Evolutionary conservation across 345 rosid genomes (phyloP), one percentile per base, ranked within the genome.

Genomic region (Linum lewisii): DNA sequence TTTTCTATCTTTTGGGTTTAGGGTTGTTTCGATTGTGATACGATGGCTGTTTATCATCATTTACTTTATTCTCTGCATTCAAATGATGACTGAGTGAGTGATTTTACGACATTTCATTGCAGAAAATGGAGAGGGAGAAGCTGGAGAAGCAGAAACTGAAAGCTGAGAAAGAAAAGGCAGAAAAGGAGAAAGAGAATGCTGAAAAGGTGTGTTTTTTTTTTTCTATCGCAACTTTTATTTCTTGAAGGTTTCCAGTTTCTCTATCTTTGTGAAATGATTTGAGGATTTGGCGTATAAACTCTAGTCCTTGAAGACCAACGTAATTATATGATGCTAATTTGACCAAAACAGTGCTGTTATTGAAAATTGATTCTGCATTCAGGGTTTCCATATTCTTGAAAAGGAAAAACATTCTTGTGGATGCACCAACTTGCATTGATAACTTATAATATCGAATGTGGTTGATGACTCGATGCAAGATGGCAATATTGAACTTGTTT

Each of bases 81-180:
- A 52, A 24, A 54, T 69, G 59, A 23, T 13, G 18, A 26, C 25
- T 13, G 18, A 26, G 25, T n/a, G 44, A 69, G 62, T 23, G 32
- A 14, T 51, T 54, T 61, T 5, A 22, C 18, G 18, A 11, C 18
- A 10, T 7, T 11, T 16, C 18, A 16, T 42, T 70, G 71, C 36
- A 90, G 97, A 90, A 84, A 87, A 81, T 80, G 97, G 95, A 84
- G 92, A 80, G 70, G 77, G 92, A 90, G 78, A 78, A 60, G 78
- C 8, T 63, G 61, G 93, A 87, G 79, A 87, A 68, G 67, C 68
- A 58, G 88, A 83, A 71, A 70, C 54, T 51, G 72, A 84, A 82
- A 70, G 81, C 82, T 13, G 85, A 76, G 67, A 80, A 82, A 63
- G 86, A 75, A 15, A 84, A 76, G 81, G 62, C 73, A 1, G 77